Base-by-base conservation (phyloP, 495 filamentous ascomycete genomes). In the Letharia columbiana region DNA sequence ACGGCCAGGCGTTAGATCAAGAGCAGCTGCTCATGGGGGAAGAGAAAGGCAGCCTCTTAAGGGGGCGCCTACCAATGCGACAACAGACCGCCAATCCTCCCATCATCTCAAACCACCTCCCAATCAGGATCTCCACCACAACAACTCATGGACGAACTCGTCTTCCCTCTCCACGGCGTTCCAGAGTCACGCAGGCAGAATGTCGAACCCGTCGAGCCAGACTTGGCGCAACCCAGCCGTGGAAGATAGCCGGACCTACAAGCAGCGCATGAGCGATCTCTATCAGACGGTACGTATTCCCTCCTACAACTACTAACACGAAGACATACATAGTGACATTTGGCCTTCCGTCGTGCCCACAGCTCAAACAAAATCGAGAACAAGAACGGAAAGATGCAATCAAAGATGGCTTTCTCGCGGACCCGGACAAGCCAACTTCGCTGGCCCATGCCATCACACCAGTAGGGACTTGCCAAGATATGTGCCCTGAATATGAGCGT, bases 401-500 rank as follows among this genome's bases (percentile, higher is more conserved):
- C 62, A 82, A 79, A 65, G 84, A 85, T 62, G 88, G 88, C 13
- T 82, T 90, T 33, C 89, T 97, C 74, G 90, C 94, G 61, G 92
- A 99, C 72, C 95, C 95, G 0, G 87, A 95, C 56, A 90, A 91
- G 72, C 88, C 86, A 15, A 89, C 88, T 60, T 86, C 81, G 45
- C 82, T 98, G 42, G 84, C 88, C 50, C 84, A 96, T 66, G 92
- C 94, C 6, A 89, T 97, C 54, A 88, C 88, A 5, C 92, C 91
- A 28, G 87, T 90, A 63, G 94, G 93, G 13, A 93, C 89, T 63
- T 98, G 92, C 72, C 85, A 89, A 68, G 87, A 91, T 66, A 97
- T 96, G 92, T 99, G 95, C 74, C 91, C 95, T 0, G 87, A 93
- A 68, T 96, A 86, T 71, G 95, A 99, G 77, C 80, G 87, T 47